Evolutionary conservation across 2,329 filamentous ascomycete genomes (phyloP), one percentile per base, ranked within the genome.

Genomic region (Sporothrix inflata): DNA sequence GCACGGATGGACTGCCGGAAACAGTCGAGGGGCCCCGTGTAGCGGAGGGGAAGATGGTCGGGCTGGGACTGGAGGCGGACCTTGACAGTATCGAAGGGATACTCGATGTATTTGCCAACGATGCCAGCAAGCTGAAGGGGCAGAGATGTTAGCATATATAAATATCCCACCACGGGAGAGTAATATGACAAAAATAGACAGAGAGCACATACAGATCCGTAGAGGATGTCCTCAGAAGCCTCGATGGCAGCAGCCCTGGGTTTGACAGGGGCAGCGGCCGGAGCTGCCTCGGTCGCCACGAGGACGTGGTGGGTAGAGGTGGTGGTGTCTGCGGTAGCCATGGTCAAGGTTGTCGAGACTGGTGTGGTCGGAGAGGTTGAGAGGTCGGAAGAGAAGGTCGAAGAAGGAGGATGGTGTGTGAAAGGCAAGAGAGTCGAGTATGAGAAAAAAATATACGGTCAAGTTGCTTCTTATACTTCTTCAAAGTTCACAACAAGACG

Each of bases 51-150:
- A 2, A 94, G 85, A 77, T 91, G 89, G 80, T 95, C 92, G 45
- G 94, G 93, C 81, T 98, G 95, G n/a, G 95, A 96, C 81, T 99
- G 96, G 12, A 99, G 88, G 53, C 96, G 92, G 73, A 99, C 96
- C 83, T 99, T 99, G 81, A 99, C 91, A 0, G 96, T 99, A 83
- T 99, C 96, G 83, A 99, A 99, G 30, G 96, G 96, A 80, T 98
- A 99, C 81, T 99, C 96, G 79, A 99, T 95, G 81, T 95, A 93
- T 84, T 98, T 99, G 74, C 95, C 95, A 47, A 93, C 90, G 73
- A 97, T 89, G 74, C 96, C 96, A 71, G 95, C 94, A 73, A 88
- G 81, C 92, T 94, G 1, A 24, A 12, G n/a, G 47, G 72, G 77
- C 6, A n/a, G 6, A 38, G 73, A 60, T 27, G 68, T 72, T 65